Conservation (phyloP, 768 basidiomycete species). For the Hirschioporus abietinus region DNA sequence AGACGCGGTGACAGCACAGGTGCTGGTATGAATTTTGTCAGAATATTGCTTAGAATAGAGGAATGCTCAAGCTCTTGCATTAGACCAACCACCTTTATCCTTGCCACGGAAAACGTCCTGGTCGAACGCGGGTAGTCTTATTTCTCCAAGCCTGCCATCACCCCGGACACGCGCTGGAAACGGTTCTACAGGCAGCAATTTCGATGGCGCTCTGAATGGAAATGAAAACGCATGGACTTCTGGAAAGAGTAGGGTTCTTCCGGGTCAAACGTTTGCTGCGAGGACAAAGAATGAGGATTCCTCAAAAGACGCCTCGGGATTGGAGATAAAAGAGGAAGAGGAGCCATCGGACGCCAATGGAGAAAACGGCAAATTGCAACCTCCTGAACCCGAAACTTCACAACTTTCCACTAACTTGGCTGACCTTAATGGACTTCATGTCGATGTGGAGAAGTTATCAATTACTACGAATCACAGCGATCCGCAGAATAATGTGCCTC, state of each 20-base stretch:
- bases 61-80: slow-evolving; percentile 1
- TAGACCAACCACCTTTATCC: slow-evolving; percentile 54
- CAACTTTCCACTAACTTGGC: not conserved
- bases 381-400: slow-evolving; percentile 5
- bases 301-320: not conserved
- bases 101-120: slow-evolving; percentile 66
- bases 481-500: not conserved
- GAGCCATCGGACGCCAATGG: slow-evolving; percentile 52
- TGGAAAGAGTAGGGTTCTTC: slow-evolving; percentile 29
- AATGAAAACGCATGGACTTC: slow-evolving; percentile 66
- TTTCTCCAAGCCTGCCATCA: slow-evolving; percentile 54
- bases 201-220: slow-evolving; percentile 62
- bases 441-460: not conserved
- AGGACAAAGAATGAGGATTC: not conserved
- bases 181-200: slow-evolving; percentile 36
- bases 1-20: slow-evolving; percentile 58
- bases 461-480: not conserved
- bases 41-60: not conserved
- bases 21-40: slow-evolving; percentile 22
- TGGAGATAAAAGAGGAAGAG: slow-evolving; percentile 26
- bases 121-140: slow-evolving; percentile 50
- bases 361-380: slow-evolving; percentile 40
- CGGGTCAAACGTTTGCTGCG: not conserved
- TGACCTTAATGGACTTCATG: not conserved
- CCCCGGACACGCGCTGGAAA: slow-evolving; percentile 59